Evolutionary conservation across 164 flowering plant genomes (phyloP).

Genomic region (Vitis labrusca): DNA sequence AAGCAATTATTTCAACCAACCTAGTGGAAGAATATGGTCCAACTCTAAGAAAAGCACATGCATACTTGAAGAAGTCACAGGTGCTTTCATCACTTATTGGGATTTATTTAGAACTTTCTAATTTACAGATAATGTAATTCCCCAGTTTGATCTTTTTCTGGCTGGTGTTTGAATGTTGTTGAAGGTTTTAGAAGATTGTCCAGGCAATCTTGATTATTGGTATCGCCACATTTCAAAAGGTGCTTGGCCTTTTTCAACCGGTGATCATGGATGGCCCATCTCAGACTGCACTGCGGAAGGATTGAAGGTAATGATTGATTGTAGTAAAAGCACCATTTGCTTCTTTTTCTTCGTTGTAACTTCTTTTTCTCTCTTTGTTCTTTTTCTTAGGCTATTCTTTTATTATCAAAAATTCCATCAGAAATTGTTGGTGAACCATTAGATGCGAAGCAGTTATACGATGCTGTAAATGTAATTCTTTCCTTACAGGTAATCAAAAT

Average conservation of each 20-base stretch:
- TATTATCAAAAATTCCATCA: slow-evolving; percentile 44
- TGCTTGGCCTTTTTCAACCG: slow-evolving; percentile 57
- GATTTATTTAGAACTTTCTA: background rate
- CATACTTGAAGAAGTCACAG: slow-evolving; percentile 45
- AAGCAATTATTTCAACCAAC: slow-evolving; percentile 51
- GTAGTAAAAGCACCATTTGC: background rate
- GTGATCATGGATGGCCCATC: slow-evolving; percentile 61
- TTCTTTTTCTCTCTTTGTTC: background rate
- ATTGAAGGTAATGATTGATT: slow-evolving; percentile 30
- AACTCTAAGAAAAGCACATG: slow-evolving; percentile 43
- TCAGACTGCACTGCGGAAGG: slow-evolving; percentile 63
- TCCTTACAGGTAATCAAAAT: slow-evolving; percentile 47
- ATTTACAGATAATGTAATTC: background rate
- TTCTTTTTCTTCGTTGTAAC: background rate
- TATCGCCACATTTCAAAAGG: slow-evolving; percentile 57
- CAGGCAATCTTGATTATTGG: slow-evolving; percentile 40
- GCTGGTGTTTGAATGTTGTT: background rate
- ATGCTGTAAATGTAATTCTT: slow-evolving; percentile 57
- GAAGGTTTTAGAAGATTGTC: slow-evolving; percentile 40
- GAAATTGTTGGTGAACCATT: slow-evolving; percentile 47
- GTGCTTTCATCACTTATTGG: slow-evolving; percentile 16
- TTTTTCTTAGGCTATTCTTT: slow-evolving; percentile 27
- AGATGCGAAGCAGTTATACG: slow-evolving; percentile 35
- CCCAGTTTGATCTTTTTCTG: background rate
- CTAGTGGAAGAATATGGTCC: slow-evolving; percentile 43